Evolutionary conservation across 2,329 filamentous ascomycete species (phyloP).

Genomic region (Botrytis fabae): DNA sequence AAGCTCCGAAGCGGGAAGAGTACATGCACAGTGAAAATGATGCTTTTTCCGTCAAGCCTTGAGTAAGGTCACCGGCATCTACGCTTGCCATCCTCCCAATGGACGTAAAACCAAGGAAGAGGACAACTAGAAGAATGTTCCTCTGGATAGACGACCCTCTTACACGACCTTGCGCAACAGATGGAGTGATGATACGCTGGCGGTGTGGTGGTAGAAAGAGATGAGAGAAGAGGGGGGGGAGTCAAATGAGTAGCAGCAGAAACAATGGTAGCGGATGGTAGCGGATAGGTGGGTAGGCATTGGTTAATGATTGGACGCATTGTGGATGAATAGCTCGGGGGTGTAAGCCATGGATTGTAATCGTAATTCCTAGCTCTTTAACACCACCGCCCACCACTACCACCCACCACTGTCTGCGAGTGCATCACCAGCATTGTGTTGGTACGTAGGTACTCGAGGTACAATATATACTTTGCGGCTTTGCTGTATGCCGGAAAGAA

Average conservation of each 20-base stretch:
- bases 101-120: neutral
- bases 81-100: slow-evolving; percentile 18
- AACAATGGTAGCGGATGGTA: neutral
- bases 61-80: slow-evolving; percentile 8
- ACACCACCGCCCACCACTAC: neutral
- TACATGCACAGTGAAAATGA: slow-evolving; percentile 15
- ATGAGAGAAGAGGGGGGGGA: slow-evolving; percentile 1
- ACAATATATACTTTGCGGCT: neutral
- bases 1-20: slow-evolving; percentile 1
- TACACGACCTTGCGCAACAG: slow-evolving; percentile 18
- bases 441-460: neutral
- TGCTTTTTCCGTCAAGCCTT: slow-evolving; percentile 3
- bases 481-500: slow-evolving; percentile 8
- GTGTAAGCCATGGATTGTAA: slow-evolving; percentile 10
- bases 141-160: slow-evolving; percentile 8
- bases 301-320: neutral
- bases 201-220: slow-evolving; percentile 15
- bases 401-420: neutral
- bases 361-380: slow-evolving; percentile 6
- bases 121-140: neutral
- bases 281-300: neutral
- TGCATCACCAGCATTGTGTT: slow-evolving; percentile 3
- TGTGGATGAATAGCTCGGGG: slow-evolving; percentile 6
- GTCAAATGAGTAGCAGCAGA: neutral
- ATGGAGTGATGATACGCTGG: neutral